Evolutionary conservation across 768 basidiomycete genomes (phyloP).

Genomic region (Pleurotus pulmonarius): DNA sequence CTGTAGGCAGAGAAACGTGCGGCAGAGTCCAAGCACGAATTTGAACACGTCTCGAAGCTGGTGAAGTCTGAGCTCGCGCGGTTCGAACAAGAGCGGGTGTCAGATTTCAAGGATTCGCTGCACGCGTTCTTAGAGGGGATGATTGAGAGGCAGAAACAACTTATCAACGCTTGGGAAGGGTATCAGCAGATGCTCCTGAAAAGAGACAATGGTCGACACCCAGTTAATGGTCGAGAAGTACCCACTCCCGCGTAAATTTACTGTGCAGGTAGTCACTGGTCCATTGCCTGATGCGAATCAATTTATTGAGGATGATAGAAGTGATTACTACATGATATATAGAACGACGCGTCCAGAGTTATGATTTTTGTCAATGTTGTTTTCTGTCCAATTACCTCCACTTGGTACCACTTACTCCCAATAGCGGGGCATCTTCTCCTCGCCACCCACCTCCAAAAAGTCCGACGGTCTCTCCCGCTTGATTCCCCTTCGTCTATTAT

Average conservation of each 20-base stretch:
- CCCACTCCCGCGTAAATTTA: too few relatives aligned
- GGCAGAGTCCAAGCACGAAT: slow-evolving; percentile 82
- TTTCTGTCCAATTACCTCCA: neutral
- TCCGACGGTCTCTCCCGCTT: slow-evolving; percentile 84
- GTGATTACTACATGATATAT: too few relatives aligned
- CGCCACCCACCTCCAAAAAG: slow-evolving; percentile 72
- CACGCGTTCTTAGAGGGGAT: slow-evolving; percentile 85
- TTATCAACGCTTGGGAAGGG: slow-evolving; percentile 77
- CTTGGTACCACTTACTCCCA: slow-evolving; percentile 55
- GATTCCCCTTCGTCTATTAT: slow-evolving; percentile 71
- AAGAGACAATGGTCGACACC: slow-evolving; percentile 22
- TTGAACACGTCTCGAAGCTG: slow-evolving; percentile 82
- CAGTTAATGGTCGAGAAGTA: neutral
- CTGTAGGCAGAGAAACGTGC: slow-evolving; percentile 79
- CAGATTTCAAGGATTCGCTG: slow-evolving; percentile 86
- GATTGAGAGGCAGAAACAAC: slow-evolving; percentile 81
- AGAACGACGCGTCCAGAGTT: too few relatives aligned
- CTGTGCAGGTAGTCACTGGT: too few relatives aligned
- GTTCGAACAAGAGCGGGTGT: slow-evolving; percentile 90
- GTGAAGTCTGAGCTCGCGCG: slow-evolving; percentile 87
- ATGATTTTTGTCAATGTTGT: too few relatives aligned
- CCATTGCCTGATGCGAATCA: too few relatives aligned
- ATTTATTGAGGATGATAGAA: too few relatives aligned
- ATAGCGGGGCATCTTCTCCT: slow-evolving; percentile 67
- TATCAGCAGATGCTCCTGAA: slow-evolving; percentile 75